phyloP scores from a whole-genome alignment of 305 asterid species.

The Fraxinus baroniana region DNA sequence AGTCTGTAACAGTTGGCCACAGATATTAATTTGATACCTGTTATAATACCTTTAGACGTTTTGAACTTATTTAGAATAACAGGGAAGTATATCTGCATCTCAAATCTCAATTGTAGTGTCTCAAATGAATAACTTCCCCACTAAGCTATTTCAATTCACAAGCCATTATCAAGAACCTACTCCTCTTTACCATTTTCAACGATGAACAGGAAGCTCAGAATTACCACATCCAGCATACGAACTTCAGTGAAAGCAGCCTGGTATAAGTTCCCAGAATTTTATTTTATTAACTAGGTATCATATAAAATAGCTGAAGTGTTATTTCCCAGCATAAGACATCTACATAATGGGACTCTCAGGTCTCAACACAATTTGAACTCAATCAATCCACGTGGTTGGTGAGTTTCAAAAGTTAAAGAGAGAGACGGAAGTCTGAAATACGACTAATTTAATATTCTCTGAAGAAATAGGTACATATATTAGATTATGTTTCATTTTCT shows the following conservation, averaged over 20 bases:
- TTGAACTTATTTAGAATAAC: neutral
- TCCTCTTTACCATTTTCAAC: slow-evolving; percentile 1
- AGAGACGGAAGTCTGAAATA: neutral
- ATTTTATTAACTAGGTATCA: neutral
- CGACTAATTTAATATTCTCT: neutral
- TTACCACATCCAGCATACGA: neutral
- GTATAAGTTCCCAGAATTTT: neutral
- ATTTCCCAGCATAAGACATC: neutral
- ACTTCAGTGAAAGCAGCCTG: neutral
- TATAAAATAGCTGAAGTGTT: neutral
- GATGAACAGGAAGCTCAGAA: neutral
- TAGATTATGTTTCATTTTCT: neutral
- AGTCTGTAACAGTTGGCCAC: neutral
- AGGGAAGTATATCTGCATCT: neutral
- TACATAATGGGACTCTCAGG: neutral
- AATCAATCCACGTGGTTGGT: neutral
- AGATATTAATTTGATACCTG: neutral
- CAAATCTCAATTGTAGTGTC: neutral
- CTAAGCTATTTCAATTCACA: neutral
- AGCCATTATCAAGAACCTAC: neutral
- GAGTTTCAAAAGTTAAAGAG: neutral
- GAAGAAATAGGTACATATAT: neutral
- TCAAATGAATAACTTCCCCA: neutral
- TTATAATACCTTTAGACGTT: neutral
- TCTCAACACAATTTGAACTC: neutral